Percentiles rank a stretch among this genome's conserved stretches.
These are phyloP conservation scores for Xylaria castorea DNA, from an alignment of 495 filamentous ascomycete genomes.

Conservation along the genomic window DNA sequence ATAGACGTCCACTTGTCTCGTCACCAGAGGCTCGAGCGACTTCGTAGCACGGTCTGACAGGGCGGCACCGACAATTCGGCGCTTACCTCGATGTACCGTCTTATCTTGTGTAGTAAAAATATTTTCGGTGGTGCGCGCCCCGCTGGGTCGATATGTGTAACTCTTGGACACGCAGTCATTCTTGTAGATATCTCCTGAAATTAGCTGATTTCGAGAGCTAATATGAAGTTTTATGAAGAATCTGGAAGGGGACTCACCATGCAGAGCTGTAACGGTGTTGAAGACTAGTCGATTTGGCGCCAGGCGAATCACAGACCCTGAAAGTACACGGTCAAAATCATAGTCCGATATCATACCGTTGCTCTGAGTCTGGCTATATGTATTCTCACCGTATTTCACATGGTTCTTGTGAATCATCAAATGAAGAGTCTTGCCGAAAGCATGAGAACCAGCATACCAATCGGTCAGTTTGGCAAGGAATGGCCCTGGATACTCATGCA, in stretches of 20 bases:
- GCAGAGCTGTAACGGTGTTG: constrained; percentile 50
- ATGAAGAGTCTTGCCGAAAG: constrained; percentile 51
- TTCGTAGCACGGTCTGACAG: constrained; percentile 27
- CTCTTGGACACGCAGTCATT: constrained; percentile 1
- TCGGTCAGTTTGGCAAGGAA: constrained; percentile 50
- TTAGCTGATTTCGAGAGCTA: not conserved
- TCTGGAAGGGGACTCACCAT: constrained; percentile 37
- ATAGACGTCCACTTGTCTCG: constrained; percentile 15
- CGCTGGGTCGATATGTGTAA: not conserved
- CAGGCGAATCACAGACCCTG: constrained; percentile 49
- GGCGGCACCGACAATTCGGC: constrained; percentile 26
- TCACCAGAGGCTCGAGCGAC: constrained; percentile 27
- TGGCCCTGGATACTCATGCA: constrained; percentile 56
- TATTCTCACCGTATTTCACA: constrained; percentile 48
- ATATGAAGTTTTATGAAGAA: not conserved
- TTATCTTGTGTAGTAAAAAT: constrained; percentile 19
- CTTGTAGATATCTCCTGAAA: not conserved
- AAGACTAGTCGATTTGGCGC: constrained; percentile 58
- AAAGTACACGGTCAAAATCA: constrained; percentile 10
- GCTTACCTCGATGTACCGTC: constrained; percentile 28
- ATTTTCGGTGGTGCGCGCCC: not conserved
- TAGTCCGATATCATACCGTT: not conserved
- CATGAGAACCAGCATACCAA: constrained; percentile 49
- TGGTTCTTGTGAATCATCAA: constrained; percentile 48
- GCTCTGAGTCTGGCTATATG: not conserved